Evolutionary conservation across 306 rosid species (phyloP).

Genomic region (Sesbania bispinosa): DNA sequence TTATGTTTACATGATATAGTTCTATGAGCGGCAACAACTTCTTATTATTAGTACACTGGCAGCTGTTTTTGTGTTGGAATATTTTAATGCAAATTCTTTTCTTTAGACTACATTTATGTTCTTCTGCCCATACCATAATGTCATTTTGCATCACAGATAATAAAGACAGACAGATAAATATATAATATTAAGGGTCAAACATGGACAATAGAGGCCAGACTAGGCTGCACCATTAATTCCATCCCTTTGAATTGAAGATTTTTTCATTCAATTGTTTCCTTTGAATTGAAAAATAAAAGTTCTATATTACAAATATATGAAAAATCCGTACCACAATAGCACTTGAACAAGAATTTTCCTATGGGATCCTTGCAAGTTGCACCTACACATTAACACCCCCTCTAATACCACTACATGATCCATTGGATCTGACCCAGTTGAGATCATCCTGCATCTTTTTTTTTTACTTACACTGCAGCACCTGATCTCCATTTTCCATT

Average conservation of each 20-base stretch:
- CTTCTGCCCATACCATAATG: not conserved
- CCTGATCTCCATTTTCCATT: not conserved
- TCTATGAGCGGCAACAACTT: not conserved
- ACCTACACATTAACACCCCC: constrained; percentile 19
- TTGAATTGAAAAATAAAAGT: constrained; percentile 10
- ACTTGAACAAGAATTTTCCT: constrained; percentile 33
- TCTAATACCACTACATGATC: constrained; percentile 12
- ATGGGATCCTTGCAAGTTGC: not conserved
- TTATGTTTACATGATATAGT: not conserved
- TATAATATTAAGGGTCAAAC: constrained; percentile 14
- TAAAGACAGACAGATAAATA: not conserved
- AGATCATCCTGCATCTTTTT: constrained; percentile 5
- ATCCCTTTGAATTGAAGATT: constrained; percentile 14
- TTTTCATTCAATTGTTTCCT: constrained; percentile 15
- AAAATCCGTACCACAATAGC: constrained; percentile 31
- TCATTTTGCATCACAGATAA: not conserved
- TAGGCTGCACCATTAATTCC: not conserved
- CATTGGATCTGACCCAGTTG: not conserved
- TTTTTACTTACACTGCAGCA: constrained; percentile 7
- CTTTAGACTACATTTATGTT: not conserved
- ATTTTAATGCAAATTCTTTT: not conserved
- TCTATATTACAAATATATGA: constrained; percentile 30
- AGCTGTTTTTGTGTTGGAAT: not conserved
- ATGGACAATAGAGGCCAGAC: not conserved
- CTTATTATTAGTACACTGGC: not conserved